Evolutionary conservation across 2,329 filamentous ascomycete species (phyloP).

Genomic region (Stylonectria norvegica): DNA sequence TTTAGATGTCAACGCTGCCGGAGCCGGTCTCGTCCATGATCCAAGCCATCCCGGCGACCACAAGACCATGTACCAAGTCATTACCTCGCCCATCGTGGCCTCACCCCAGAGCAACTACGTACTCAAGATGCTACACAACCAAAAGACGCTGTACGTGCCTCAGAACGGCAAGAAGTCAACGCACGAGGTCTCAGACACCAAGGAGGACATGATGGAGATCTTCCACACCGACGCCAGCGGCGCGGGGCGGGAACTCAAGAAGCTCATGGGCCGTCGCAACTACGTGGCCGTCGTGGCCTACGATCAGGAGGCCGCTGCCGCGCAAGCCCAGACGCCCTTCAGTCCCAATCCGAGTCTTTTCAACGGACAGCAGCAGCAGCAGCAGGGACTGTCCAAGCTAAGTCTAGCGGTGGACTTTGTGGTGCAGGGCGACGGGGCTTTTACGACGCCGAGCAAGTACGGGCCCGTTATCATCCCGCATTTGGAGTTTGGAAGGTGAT

Average conservation of each 20-base stretch:
- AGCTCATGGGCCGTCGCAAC: conserved; percentile 89
- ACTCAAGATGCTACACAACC: conserved; percentile 91
- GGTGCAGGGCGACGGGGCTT: conserved; percentile 85
- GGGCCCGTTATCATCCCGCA: conserved; percentile 93
- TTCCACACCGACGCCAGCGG: conserved; percentile 93
- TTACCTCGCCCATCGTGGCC: conserved; percentile 88
- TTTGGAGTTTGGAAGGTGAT: conserved; percentile 62
- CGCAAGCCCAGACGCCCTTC: conserved; percentile 34
- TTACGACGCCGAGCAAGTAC: conserved; percentile 85
- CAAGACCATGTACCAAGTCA: conserved; percentile 99
- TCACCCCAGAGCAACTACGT: conserved; percentile 82
- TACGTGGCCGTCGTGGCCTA: conserved; percentile 93
- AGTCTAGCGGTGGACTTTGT: conserved; percentile 95
- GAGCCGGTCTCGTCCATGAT: conserved; percentile 91
- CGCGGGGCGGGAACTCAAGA: conserved; percentile 76
- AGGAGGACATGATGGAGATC: conserved; percentile 99
- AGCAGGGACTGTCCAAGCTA: conserved; percentile 59
- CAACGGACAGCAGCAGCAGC: conserved; percentile 34
- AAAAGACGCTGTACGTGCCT: conserved; percentile 87
- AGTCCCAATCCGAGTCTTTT: conserved; percentile 37
- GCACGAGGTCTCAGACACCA: conserved; percentile 80
- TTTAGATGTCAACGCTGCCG: conserved; percentile 78
- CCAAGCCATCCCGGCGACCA: conserved; percentile 86
- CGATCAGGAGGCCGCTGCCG: conserved; percentile 71
- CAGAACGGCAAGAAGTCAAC: conserved; percentile 76